Evolutionary conservation across 2,329 filamentous ascomycete species (phyloP), one percentile per base, ranked within the genome.

Genomic region (Bipolaris victoriae): DNA sequence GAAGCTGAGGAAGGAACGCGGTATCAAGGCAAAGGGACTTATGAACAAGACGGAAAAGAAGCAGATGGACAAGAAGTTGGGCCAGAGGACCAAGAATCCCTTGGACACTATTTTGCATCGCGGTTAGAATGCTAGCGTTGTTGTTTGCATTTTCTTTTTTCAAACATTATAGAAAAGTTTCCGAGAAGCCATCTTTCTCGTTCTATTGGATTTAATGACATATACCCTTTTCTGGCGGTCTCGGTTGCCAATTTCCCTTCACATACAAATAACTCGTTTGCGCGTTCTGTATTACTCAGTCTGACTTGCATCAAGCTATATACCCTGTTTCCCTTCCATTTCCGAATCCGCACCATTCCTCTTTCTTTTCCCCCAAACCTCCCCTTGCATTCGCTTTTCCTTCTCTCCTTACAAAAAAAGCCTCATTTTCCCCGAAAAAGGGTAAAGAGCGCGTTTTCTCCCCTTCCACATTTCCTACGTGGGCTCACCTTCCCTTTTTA

Each of bases 1-100:
- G 67, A 83, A 83, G 62, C 73, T 84, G 39, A 74, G 80, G 57
- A 83, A 83, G 64, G 77, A 80, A 59, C 61, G 68, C 40, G 73
- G 74, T 3, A 49, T 75, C 20, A 69, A 70, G 50, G 70, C 65
- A 6, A 65, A 60, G 52, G 72, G 74, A 9, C 48, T 73, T 6
- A 66, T 65, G 56, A 69, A 64, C 10, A 68, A 67, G 49, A 59
- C 58, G 26, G 58, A 67, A 29, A 72, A 69, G 51, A 66, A 66
- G 52, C 52, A 64, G 47, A 58, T 63, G 15, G 49, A 62, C 15
- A 64, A 66, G 24, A 56, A 64, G 9, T 62, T 64, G 57, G 61
- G 62, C 20, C 61, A 61, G 35, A 60, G 66, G 57, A 60, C 65
- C 40, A 70, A 70, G 57, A 70, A 64, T 22, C 67, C 67, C 1